Base-by-base conservation (phyloP, 768 basidiomycete genomes). In the Mycena metata region DNA sequence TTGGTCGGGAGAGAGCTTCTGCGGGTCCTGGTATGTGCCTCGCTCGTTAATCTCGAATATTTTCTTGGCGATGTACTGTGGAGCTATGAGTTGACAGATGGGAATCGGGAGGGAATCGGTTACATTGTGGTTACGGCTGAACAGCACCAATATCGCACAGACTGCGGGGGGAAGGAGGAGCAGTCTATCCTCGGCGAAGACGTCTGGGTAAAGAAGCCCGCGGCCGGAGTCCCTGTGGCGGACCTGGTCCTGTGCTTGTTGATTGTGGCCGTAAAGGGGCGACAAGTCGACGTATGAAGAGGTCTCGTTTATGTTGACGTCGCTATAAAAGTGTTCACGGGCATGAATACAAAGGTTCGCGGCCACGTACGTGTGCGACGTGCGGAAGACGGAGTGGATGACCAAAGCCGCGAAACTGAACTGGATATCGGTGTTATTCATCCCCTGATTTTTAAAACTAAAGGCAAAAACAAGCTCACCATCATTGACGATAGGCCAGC, bases 101-200 rank as follows among this genome's bases (percentile, higher is more conserved):
- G n/a, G 33, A 49, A 60, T 9, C 59, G 49, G 50, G 2, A 60
- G 39, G 5, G 17, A 36, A 4, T 19, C 15, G 79, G 90, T 69
- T 70, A 94, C 94, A 73, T 94, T 96, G 75, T 96, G 94, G 69
- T 96, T 96, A n/a, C 94, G 86, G 74, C 85, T 93, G 84, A 95
- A 96, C n/a, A 94, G 76, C n/a, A 95, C 86, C 23, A 96, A 84
- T n/a, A 95, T 76, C 5, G 85, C 88, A 66, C 90, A 89, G 58
- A 90, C 88, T 1, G 89, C 89, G 0, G 94, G 94, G 1, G 94
- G 94, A n/a, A 95, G 87, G 10, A 93, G 82, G 23, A 94, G 81
- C 6, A 96, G 80, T 43, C 94, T 83, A 67, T 94, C 90, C 75
- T 96, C 95, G 0, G 92, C 88, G 74, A 95, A 96, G 0, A 85